A percentile compares a stretch with the other conserved stretches of the same genome.
Conservation (phyloP, 768 basidiomycete species). For the Amanita inopinata region DNA sequence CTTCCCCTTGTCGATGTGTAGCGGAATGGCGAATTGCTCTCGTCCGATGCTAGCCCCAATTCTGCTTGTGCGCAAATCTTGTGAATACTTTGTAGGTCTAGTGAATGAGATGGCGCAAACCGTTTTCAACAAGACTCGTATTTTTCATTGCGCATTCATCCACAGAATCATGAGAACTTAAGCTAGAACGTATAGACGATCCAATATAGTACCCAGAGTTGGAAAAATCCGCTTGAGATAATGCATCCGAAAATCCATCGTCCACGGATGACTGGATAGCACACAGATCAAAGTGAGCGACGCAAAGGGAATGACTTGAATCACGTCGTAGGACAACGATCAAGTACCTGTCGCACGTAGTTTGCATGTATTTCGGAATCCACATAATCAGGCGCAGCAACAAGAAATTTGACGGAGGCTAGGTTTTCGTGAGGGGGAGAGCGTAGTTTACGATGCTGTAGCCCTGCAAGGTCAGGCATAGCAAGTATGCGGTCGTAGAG, state of each 20-base stretch:
- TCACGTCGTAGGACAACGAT: neutral
- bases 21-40: neutral
- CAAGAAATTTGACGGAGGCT: neutral
- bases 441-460: neutral
- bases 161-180: too few species aligned
- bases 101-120: too few species aligned
- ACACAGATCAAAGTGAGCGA: too few species aligned
- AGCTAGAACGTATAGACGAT: too few species aligned
- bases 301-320: too few species aligned
- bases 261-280: too few species aligned
- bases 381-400: neutral
- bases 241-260: too few species aligned
- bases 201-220: too few species aligned
- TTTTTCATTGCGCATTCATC: too few species aligned
- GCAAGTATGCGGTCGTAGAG: slow-evolving; percentile 32
- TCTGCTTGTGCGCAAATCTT: neutral
- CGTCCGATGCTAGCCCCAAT: neutral
- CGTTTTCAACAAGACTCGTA: too few species aligned
- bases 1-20: neutral
- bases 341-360: neutral
- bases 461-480: slow-evolving; percentile 33
- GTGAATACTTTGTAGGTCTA: too few species aligned
- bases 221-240: too few species aligned
- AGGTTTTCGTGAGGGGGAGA: neutral
- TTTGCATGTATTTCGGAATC: neutral